Evolutionary conservation across 306 rosid species (phyloP).

Genomic region (Lupinus albus): DNA sequence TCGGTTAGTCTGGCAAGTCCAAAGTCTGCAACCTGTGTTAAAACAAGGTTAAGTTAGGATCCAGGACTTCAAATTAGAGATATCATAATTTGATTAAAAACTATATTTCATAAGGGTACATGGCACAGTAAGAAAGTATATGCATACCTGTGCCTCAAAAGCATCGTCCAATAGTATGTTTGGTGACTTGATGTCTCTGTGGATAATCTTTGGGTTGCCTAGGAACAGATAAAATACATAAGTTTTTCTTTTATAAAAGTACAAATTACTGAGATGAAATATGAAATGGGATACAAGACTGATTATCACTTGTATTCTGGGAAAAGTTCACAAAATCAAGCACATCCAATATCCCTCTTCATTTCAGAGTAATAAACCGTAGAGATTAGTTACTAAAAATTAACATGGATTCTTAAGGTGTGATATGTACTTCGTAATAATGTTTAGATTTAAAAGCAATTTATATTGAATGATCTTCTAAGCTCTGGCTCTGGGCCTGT

Average conservation of each 20-base stretch:
- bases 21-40: slow-evolving; percentile 85
- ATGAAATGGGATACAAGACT: background rate
- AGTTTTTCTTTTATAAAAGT: no score
- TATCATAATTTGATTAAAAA: background rate
- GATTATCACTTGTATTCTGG: slow-evolving; percentile 9
- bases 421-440: background rate
- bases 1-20: slow-evolving; percentile 89
- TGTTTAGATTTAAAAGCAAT: background rate
- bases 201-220: slow-evolving; percentile 95
- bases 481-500: background rate
- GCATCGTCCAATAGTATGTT: slow-evolving; percentile 84
- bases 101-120: background rate
- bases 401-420: background rate
- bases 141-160: slow-evolving; percentile 73
- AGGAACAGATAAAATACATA: no score
- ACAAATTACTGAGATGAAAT: background rate
- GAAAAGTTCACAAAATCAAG: background rate
- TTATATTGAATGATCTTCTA: background rate
- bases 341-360: slow-evolving; percentile 3
- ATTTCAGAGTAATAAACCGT: no score
- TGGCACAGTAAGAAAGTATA: background rate
- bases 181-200: slow-evolving; percentile 90
- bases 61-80: slow-evolving; percentile 16
- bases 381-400: background rate
- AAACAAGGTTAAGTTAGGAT: slow-evolving; percentile 37